Conservation (phyloP, 176 grass and related monocot genomes). For the Saccharum officinarum region DNA sequence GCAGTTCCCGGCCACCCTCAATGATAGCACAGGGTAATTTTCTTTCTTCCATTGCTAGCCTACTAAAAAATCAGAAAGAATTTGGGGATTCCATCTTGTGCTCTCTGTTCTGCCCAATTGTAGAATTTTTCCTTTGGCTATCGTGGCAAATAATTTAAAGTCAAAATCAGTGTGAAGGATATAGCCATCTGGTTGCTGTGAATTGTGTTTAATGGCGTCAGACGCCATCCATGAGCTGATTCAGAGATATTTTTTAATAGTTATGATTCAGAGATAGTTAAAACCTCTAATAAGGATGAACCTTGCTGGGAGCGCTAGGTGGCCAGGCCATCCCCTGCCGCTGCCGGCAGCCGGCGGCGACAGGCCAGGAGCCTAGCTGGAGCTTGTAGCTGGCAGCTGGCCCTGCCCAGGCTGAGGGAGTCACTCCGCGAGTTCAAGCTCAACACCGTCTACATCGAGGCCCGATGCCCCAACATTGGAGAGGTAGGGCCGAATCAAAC, state of each 20-base stretch:
- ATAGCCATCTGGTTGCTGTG: background rate
- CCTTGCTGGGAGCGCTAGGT: background rate
- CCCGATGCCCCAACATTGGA: too few species aligned
- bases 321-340: too few species aligned
- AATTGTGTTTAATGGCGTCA: too few species aligned
- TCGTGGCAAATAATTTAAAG: background rate
- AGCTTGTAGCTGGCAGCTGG: too few species aligned
- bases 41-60: background rate
- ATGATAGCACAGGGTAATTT: constrained; percentile 45
- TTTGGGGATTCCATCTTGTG: background rate
- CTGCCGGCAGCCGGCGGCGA: too few species aligned
- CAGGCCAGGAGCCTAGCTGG: too few species aligned
- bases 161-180: background rate
- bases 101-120: background rate
- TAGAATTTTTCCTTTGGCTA: too few species aligned
- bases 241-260: background rate
- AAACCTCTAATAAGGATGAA: background rate
- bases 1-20: constrained; percentile 86
- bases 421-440: too few species aligned
- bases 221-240: background rate
- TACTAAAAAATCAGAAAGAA: background rate
- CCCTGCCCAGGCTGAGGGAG: too few species aligned
- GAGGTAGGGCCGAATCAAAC: too few species aligned
- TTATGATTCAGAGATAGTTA: background rate
- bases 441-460: too few species aligned